These are phyloP conservation scores for Emmonsiellopsis sp. DNA, from an alignment of 2,329 filamentous ascomycete genomes.

Conservation along the genomic window DNA sequence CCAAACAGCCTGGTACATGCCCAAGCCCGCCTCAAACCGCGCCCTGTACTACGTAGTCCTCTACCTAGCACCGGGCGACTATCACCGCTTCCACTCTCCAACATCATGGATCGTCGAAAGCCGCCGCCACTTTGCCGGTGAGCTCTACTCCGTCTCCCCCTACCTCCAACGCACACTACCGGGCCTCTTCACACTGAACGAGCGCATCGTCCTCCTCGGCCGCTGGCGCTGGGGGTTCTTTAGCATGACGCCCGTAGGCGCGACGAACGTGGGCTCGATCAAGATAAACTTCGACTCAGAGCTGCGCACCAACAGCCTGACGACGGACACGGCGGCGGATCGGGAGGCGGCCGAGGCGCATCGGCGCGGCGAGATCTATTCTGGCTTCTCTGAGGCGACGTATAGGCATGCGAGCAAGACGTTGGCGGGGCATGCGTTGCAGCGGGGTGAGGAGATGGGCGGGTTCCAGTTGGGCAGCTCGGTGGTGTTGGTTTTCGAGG, in stretches of 20 bases:
- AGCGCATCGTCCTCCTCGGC: constrained; percentile 85
- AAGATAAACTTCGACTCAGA: constrained; percentile 95
- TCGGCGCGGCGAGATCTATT: constrained; percentile 67
- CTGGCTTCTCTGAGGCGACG: constrained; percentile 87
- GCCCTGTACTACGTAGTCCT: constrained; percentile 89
- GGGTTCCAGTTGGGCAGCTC: constrained; percentile 94
- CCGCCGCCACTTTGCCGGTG: constrained; percentile 93
- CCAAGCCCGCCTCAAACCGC: constrained; percentile 52
- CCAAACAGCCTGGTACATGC: constrained; percentile 58
- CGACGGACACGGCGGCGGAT: constrained; percentile 87
- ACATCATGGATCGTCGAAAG: constrained; percentile 91
- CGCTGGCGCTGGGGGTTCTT: constrained; percentile 98
- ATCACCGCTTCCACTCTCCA: constrained; percentile 96
- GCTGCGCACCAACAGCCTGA: constrained; percentile 81
- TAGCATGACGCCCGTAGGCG: constrained; percentile 87
- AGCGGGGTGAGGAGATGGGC: constrained; percentile 91
- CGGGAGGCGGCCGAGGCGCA: constrained; percentile 72
- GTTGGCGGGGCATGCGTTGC: constrained; percentile 72
- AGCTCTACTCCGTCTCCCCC: constrained; percentile 88
- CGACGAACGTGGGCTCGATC: constrained; percentile 95
- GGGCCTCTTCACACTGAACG: constrained; percentile 91
- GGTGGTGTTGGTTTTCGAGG: constrained; percentile 92
- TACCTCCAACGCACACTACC: constrained; percentile 90
- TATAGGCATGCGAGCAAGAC: constrained; percentile 71
- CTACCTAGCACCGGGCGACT: constrained; percentile 94